Conservation (phyloP, 495 filamentous ascomycete genomes). For the Annulohypoxylon nitens region DNA sequence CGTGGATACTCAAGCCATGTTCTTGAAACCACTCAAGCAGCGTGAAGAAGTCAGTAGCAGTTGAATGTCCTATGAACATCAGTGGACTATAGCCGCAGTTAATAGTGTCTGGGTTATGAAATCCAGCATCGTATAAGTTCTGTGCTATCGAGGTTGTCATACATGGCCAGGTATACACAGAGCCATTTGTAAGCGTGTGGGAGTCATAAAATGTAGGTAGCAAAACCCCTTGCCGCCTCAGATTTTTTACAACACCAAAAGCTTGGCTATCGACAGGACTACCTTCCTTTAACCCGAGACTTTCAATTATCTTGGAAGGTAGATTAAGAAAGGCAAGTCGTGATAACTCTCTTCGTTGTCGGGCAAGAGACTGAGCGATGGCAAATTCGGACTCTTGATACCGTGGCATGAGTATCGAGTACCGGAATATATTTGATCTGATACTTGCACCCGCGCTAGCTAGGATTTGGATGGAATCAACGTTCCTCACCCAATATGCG, state of each 20-base stretch:
- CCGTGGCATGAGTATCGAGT: background rate
- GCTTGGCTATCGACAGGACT: conserved; percentile 14
- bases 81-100: background rate
- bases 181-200: background rate
- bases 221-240: background rate
- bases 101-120: background rate
- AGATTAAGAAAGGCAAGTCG: conserved; percentile 17
- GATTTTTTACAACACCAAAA: conserved; percentile 11
- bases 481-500: background rate
- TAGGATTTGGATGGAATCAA: conserved; percentile 9
- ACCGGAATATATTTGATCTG: background rate
- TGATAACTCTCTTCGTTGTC: background rate
- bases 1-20: conserved; percentile 20
- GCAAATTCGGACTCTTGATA: background rate
- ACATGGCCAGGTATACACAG: background rate
- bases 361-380: background rate
- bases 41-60: background rate
- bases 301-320: background rate
- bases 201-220: background rate
- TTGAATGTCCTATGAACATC: background rate
- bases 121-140: conserved; percentile 21
- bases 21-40: conserved; percentile 21
- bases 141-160: background rate
- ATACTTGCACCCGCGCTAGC: conserved; percentile 11
- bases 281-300: conserved; percentile 1